phyloP scores from a whole-genome alignment of 2,329 filamentous ascomycete genomes.

The Stachybotrys echinatus region DNA sequence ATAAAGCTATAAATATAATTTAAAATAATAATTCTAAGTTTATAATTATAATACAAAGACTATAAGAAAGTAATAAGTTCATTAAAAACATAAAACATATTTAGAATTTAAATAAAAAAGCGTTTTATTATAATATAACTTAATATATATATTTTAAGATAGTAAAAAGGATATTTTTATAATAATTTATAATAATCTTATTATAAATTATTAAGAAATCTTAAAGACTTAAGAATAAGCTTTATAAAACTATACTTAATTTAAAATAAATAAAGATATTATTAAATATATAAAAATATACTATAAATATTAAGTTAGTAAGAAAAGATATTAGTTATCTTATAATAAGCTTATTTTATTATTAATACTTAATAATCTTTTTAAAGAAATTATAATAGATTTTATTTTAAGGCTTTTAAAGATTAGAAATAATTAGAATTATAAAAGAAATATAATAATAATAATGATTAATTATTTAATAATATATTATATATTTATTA shows the following conservation, averaged over 20 bases:
- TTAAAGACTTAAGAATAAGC: slow-evolving; percentile 2
- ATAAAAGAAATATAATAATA: slow-evolving; percentile 1
- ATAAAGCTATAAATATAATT: too few species aligned
- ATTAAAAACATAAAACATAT: too few species aligned
- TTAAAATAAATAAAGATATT: slow-evolving; percentile 1
- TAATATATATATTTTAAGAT: too few species aligned
- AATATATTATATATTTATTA: not conserved
- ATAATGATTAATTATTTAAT: not conserved
- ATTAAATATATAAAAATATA: not conserved
- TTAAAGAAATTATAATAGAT: not conserved
- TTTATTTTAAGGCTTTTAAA: too few species aligned
- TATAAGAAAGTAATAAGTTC: too few species aligned
- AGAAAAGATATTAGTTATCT: not conserved
- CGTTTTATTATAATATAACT: too few species aligned
- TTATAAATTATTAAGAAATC: slow-evolving; percentile 2
- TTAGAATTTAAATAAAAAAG: slow-evolving; percentile 1
- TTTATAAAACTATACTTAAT: not conserved
- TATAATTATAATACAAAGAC: too few species aligned
- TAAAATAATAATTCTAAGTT: too few species aligned
- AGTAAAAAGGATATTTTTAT: too few species aligned
- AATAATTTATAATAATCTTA: too few species aligned
- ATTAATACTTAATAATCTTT: slow-evolving; percentile 1
- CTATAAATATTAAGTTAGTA: not conserved
- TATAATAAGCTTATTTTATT: not conserved
- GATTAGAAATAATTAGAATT: not conserved